Conservation (phyloP, 495 filamentous ascomycete species). For the Platismatia glauca region DNA sequence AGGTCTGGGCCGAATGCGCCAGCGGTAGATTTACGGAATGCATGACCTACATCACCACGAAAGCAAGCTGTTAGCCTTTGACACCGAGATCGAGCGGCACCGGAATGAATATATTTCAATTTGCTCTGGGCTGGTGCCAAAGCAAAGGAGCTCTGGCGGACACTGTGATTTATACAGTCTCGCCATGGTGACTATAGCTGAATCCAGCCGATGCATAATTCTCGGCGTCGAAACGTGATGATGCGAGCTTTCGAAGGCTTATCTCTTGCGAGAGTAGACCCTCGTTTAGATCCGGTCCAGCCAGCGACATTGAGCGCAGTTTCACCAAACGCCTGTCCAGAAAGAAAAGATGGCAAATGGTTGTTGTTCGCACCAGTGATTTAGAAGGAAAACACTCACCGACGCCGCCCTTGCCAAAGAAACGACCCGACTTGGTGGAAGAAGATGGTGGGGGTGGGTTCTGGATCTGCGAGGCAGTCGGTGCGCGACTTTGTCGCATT, state of each 20-base stretch:
- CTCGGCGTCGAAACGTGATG: background rate
- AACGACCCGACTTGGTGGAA: constrained; percentile 75
- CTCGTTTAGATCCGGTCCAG: background rate
- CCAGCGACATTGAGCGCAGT: background rate
- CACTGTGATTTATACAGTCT: too few species aligned
- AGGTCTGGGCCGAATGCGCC: constrained; percentile 95
- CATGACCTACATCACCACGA: constrained; percentile 61
- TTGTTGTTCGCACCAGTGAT: too few species aligned
- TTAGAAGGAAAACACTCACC: constrained; percentile 48
- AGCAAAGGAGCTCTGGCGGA: background rate
- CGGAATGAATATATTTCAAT: background rate
- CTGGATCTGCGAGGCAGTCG: constrained; percentile 81
- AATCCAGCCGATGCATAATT: background rate
- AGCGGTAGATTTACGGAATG: constrained; percentile 79
- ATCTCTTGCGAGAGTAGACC: constrained; percentile 5
- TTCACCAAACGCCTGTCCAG: background rate
- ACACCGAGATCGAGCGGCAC: background rate
- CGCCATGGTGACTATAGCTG: background rate
- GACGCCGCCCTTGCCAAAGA: constrained; percentile 77
- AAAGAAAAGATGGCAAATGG: background rate
- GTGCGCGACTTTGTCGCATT: constrained; percentile 92
- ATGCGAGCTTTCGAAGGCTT: constrained; percentile 1
- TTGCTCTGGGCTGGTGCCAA: background rate
- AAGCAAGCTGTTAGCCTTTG: constrained; percentile 25
- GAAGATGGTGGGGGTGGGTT: constrained; percentile 90